Percentiles rank a stretch among this genome's conserved stretches.
Conservation (phyloP, 176 grass and related monocot genomes). For the Eragrostis curvula region DNA sequence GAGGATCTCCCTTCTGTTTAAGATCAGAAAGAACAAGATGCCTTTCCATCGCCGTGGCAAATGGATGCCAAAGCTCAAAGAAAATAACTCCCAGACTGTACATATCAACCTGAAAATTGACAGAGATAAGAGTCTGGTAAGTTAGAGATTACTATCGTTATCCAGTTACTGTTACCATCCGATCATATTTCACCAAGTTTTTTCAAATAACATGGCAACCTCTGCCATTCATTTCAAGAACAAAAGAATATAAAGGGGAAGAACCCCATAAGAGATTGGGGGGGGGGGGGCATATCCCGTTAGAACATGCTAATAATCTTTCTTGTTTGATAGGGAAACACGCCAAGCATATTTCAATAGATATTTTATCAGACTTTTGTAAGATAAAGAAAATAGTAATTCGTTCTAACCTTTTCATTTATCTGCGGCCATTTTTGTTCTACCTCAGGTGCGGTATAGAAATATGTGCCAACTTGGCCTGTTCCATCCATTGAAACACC, state of each 20-base stretch:
- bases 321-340: not conserved
- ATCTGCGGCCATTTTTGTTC: constrained; percentile 96
- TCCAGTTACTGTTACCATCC: not conserved
- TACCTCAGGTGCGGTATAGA: constrained; percentile 95
- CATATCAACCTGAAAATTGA: constrained; percentile 84
- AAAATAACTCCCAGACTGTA: constrained; percentile 98
- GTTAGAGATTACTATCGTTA: not conserved
- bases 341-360: not conserved
- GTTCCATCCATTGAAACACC: constrained; percentile 91
- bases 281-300: not conserved
- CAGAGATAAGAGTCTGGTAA: constrained; percentile 20
- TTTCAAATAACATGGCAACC: not conserved
- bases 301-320: not conserved
- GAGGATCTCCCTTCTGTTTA: constrained; percentile 78
- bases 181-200: constrained; percentile 7
- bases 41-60: constrained; percentile 93
- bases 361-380: constrained; percentile 3
- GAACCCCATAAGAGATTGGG: not conserved
- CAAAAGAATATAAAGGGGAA: not conserved
- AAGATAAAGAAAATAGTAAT: constrained; percentile 7
- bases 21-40: constrained; percentile 95
- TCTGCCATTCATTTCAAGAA: constrained; percentile 6
- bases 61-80: constrained; percentile 98
- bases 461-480: constrained; percentile 95
- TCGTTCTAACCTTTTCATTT: constrained; percentile 84